Evolutionary conservation across 306 rosid species (phyloP), one percentile per base, ranked within the genome.

Genomic region (Ochetophila trinervis): DNA sequence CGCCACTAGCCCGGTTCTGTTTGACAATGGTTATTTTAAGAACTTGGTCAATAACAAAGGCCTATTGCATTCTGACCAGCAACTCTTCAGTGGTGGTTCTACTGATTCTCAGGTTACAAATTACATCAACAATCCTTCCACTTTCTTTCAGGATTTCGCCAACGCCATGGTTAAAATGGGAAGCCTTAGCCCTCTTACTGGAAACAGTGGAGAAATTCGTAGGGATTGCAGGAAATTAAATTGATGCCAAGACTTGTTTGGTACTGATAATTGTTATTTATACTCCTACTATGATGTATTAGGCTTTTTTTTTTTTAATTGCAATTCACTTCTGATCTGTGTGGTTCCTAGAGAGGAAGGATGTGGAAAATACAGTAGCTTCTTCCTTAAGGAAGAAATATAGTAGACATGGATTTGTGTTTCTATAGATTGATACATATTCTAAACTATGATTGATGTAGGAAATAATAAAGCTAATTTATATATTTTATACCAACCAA

Each of bases 131-230:
- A 24, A 20, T 18, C 13, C 79, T 37, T 61, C 65, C 21, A 14
- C 76, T 60, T 88, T 88, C 74, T 63, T 2, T 57, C 2, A 67
- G 17, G 96, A 88, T 70, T 88, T 88, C 58, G 85, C 86, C 0
- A 72, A 20, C 45, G 91, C 96, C 19, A 86, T 88, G 91, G 68
- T 78, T 17, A 88, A 88, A 76, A 84, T 86, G 88, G 83, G 89
- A 48, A 83, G 55, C 54, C 83, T 88, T 0, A 82, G 82, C 63
- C 85, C 80, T 30, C 87, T 88, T 40, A 88, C 89, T 0, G 91
- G 88, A 16, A 66, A 34, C 14, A 74, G 24, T 19, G 96, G 96
- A 12, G 80, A 88, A 62, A 84, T 88, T 69, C 85, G 91, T 44
- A 74, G 79, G 4, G 48, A 82, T 9, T 88, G 96, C 70, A 67